Percentiles rank a stretch among this genome's conserved stretches.
Evolutionary conservation across 768 basidiomycete genomes (phyloP).

Genomic region (Amanita thiersii): DNA sequence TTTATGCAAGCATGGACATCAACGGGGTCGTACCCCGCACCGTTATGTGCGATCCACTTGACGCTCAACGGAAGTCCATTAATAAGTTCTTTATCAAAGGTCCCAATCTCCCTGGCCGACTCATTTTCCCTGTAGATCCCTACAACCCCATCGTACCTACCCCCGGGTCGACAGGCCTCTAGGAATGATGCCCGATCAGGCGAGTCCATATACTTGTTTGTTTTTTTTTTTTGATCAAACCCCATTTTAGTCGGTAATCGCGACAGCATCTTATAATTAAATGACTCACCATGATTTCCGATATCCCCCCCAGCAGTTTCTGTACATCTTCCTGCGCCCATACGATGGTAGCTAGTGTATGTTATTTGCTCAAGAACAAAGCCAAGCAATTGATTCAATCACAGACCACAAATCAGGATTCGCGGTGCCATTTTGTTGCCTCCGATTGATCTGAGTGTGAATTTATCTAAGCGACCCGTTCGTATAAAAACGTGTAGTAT

Average conservation of each 20-base stretch:
- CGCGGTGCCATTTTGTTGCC: constrained; percentile 20
- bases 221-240: neutral
- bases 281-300: constrained; percentile 67
- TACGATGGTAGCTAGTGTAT: constrained; percentile 51
- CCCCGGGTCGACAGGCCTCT: constrained; percentile 48
- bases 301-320: constrained; percentile 53
- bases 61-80: constrained; percentile 55
- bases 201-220: constrained; percentile 50
- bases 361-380: neutral
- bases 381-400: neutral
- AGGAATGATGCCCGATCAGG: constrained; percentile 63
- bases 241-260: neutral
- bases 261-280: neutral
- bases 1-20: constrained; percentile 68
- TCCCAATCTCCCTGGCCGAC: constrained; percentile 57
- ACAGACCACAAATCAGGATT: constrained; percentile 31
- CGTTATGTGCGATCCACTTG: constrained; percentile 88
- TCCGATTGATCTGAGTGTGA: neutral
- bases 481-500: neutral
- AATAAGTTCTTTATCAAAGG: constrained; percentile 77
- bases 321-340: constrained; percentile 78
- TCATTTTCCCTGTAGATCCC: constrained; percentile 77
- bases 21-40: constrained; percentile 88
- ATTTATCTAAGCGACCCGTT: neutral
- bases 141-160: constrained; percentile 65